Evolutionary conservation across 768 basidiomycete species (phyloP), one percentile per base, ranked within the genome.

Genomic region (Suillus americanus): DNA sequence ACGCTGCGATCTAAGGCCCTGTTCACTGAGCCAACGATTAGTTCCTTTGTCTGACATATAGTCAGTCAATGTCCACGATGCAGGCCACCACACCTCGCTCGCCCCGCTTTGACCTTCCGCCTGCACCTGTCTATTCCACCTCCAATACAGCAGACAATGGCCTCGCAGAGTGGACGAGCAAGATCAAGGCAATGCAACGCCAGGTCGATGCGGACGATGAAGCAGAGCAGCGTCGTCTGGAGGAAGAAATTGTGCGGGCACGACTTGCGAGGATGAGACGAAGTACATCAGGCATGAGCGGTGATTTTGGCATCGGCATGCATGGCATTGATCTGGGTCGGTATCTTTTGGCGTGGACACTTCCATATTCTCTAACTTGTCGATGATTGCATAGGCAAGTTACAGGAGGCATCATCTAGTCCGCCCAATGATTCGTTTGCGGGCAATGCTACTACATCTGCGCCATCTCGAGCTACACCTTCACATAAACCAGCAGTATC

Each of bases 151-250:
- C 87, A 23, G 90, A 91, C 69, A 79, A 81, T 3, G 88, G 86
- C 57, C 81, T 92, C n/a, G 83, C 90, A 18, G 90, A 94, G 74
- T 94, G 92, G 92, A 85, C 91, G 16, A 88, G 79, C 76, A 89
- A 83, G 79, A 92, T 94, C 74, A 89, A 89, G 73, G 89, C 86
- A 18, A 77, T 94, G 75, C 92, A 93, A 73, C 84, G 86, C 65
- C 90, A 92, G 69, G 89, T 92, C 30, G 92, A 94, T 66, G 87
- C 88, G 16, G 89, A 92, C 66, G 91, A 92, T 64, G 91, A 91
- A 72, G 85, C 82, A 7, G 92, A 94, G 69, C 86, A 91, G 72
- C 85, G 82, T 59, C 82, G 87, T 62, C 81, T 94, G 2, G 83
- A 85, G 70, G 77, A 83, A 62, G 83, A 84, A 71, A 84, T 94